Base-by-base conservation (phyloP, 2,329 filamentous ascomycete species). In the Pyricularia grisea region DNA sequence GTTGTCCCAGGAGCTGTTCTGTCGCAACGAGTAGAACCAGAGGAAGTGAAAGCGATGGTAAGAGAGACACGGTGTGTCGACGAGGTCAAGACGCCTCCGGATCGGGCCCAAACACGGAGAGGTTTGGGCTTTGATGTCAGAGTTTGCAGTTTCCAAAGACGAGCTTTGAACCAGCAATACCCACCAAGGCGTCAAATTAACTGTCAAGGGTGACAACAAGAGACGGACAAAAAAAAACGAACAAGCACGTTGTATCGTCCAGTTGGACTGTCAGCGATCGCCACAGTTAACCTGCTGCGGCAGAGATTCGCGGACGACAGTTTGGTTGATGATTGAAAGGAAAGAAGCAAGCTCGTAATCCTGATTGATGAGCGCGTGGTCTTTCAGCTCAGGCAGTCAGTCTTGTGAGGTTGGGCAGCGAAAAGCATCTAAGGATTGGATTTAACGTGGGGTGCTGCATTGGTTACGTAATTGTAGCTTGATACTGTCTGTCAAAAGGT, bases 91-190 rank as follows among this genome's bases (percentile, higher is more conserved):
- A 63, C 60, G 60, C 25, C 60, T 27, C 25, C 6, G 42, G 20
- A 6, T n/a, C 14, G 60, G 25, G 60, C 60, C 60, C 60, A 63
- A 63, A 20, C 60, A 28, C 60, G 25, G 64, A 36, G 12, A 23
- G 30, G 64, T 33, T 66, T 66, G 31, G 64, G 30, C 64, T 31
- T 66, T n/a, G 33, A 66, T 66, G 64, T 30, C 30, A 66, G 60
- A 63, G 20, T 63, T 20, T 25, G 60, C 25, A 63, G 23, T 63
- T 30, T 7, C 42, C 42, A 55, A 63, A 63, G 60, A 66, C 30
- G 17, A 66, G 5, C 20, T 36, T 42, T 23, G 64, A 42, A 42
- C 20, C 64, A 66, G 64, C 31, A 20, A 55, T 20, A 55, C 20
- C 14, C 14, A 28, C 58, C 58, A 61, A 20, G 27, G 25, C 28